Evolutionary conservation across 1,284 basidiomycete species (phyloP).

Genomic region (Cryptococcus sp.): DNA sequence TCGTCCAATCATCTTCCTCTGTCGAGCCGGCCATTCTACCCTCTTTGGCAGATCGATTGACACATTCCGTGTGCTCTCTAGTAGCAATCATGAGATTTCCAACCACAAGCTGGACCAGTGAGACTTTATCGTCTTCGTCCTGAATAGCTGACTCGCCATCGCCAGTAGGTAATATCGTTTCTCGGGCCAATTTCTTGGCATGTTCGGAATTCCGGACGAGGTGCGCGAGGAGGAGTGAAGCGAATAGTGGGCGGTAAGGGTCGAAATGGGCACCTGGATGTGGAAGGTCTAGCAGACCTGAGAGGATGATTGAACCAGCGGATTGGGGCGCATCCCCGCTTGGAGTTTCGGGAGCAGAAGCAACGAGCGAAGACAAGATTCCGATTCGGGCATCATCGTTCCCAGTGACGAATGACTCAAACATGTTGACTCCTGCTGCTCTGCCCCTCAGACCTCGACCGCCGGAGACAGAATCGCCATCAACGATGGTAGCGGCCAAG

Average conservation of each 20-base stretch:
- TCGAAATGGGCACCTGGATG: slow-evolving; percentile 43
- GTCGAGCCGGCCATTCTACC: slow-evolving; percentile 36
- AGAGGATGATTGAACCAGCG: slow-evolving; percentile 52
- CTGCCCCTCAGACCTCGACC: slow-evolving; percentile 44
- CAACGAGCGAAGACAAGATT: slow-evolving; percentile 44
- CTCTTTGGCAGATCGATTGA: slow-evolving; percentile 42
- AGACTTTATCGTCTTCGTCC: slow-evolving; percentile 52
- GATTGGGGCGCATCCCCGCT: slow-evolving; percentile 35
- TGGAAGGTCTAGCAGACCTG: slow-evolving; percentile 50
- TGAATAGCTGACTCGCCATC: slow-evolving; percentile 32
- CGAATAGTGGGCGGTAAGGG: slow-evolving; percentile 53
- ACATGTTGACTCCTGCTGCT: slow-evolving; percentile 51
- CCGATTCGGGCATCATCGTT: slow-evolving; percentile 47
- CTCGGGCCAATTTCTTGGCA: slow-evolving; percentile 53
- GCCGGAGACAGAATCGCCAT: slow-evolving; percentile 38
- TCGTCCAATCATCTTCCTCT: slow-evolving; percentile 70
- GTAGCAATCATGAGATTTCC: slow-evolving; percentile 62
- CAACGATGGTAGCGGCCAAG: slow-evolving; percentile 40
- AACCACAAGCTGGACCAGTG: slow-evolving; percentile 54
- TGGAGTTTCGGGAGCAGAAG: slow-evolving; percentile 26
- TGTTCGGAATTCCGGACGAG: slow-evolving; percentile 55
- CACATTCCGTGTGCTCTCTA: slow-evolving; percentile 52
- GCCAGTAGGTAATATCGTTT: slow-evolving; percentile 46
- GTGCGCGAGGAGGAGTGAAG: slow-evolving; percentile 53
- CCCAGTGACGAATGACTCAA: slow-evolving; percentile 45